A percentile compares a stretch with the other conserved stretches of the same genome.
Evolutionary conservation across 139 green algal genomes (phyloP).

Genomic region (Yamagishiella unicocca): DNA sequence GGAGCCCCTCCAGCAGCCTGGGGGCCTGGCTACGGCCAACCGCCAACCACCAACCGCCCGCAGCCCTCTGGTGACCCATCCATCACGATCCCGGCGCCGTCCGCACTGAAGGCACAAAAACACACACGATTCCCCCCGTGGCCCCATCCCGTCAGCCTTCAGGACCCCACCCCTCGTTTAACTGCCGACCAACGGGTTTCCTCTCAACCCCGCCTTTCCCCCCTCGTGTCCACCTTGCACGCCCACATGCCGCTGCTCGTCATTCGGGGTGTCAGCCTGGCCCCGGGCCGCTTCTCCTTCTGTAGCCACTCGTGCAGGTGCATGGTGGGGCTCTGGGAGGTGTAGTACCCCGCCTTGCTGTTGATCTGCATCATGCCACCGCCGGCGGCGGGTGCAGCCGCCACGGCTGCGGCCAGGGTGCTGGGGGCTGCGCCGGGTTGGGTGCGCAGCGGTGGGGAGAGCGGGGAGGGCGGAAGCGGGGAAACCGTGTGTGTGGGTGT

Average conservation of each 20-base stretch:
- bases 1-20: no score
- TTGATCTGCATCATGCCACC: constrained; percentile 67
- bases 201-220: background rate
- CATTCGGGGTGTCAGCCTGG: constrained; percentile 14
- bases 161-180: no score
- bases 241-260: constrained; percentile 46
- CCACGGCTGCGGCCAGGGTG: background rate
- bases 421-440: background rate
- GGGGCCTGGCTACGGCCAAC: no score
- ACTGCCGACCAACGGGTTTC: no score
- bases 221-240: constrained; percentile 57
- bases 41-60: no score
- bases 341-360: constrained; percentile 80
- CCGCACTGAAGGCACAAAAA: no score
- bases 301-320: constrained; percentile 83
- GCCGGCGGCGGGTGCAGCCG: background rate
- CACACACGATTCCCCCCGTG: no score
- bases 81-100: no score
- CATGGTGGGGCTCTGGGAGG: constrained; percentile 83
- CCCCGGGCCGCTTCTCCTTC: constrained; percentile 72
- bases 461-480: background rate
- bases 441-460: background rate
- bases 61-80: no score
- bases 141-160: no score
- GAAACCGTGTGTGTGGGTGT: no score